Percentiles rank a stretch among this genome's conserved stretches.
These are phyloP conservation scores for Talinum fruticosum DNA, from an alignment of 148 eudicot species.

Conservation along the genomic window DNA sequence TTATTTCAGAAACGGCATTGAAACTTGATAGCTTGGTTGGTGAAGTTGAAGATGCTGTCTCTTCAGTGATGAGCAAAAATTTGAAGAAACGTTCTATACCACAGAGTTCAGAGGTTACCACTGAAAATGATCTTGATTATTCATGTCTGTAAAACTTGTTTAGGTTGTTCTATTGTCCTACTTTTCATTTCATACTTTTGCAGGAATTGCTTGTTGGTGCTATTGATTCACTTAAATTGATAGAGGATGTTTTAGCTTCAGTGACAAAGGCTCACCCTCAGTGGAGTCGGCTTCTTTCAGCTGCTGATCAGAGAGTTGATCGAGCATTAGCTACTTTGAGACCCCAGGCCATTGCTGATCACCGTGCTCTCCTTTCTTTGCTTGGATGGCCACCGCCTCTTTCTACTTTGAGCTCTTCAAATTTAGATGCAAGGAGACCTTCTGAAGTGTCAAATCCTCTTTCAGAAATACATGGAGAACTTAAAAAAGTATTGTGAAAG, in stretches of 20 bases:
- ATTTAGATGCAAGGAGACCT: conserved; percentile 42
- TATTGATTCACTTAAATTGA: conserved; percentile 52
- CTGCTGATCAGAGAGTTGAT: conserved; percentile 88
- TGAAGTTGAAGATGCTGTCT: conserved; percentile 89
- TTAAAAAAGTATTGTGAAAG: conserved; percentile 75
- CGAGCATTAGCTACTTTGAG: conserved; percentile 79
- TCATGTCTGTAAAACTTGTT: conserved; percentile 6
- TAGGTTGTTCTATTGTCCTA: neutral
- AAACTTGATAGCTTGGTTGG: conserved; percentile 85
- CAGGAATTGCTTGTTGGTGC: conserved; percentile 65
- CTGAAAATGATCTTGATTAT: conserved; percentile 5
- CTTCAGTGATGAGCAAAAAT: conserved; percentile 60
- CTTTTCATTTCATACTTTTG: conserved; percentile 19
- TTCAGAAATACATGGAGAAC: conserved; percentile 66
- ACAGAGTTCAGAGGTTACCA: conserved; percentile 56
- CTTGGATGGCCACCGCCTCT: conserved; percentile 96
- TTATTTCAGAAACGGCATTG: conserved; percentile 68
- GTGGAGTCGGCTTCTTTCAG: conserved; percentile 75
- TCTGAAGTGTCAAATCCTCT: conserved; percentile 64
- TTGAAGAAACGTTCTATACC: conserved; percentile 40
- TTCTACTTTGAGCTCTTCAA: conserved; percentile 48
- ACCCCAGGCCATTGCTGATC: conserved; percentile 94
- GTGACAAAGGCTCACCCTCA: conserved; percentile 66
- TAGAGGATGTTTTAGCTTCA: conserved; percentile 61
- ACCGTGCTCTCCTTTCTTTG: conserved; percentile 74